These are phyloP conservation scores for Paramarasmius palmivorus DNA, from an alignment of 1,284 basidiomycete genomes.

Conservation along the genomic window DNA sequence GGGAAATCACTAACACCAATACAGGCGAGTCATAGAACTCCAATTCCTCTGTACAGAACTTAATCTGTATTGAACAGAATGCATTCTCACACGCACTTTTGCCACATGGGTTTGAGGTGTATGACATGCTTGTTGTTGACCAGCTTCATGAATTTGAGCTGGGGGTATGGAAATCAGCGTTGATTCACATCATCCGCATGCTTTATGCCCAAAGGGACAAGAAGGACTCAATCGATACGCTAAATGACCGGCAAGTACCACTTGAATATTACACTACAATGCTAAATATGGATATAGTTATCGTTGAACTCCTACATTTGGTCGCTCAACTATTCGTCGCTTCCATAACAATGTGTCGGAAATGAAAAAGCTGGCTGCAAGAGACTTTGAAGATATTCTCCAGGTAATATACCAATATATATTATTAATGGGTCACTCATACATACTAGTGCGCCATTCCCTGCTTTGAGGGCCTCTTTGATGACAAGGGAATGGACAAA, in stretches of 20 bases:
- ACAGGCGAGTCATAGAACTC: conserved; percentile 1
- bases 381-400: conserved; percentile 25
- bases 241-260: conserved; percentile 11
- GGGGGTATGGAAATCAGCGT: conserved; percentile 26
- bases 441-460: conserved; percentile 20
- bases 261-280: background rate
- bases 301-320: conserved; percentile 17
- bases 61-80: conserved; percentile 4
- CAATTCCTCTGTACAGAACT: background rate
- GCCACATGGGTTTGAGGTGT: conserved; percentile 18
- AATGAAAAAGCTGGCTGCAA: conserved; percentile 21
- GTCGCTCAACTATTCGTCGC: conserved; percentile 15
- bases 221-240: conserved; percentile 1
- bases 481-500: conserved; percentile 10
- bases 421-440: conserved; percentile 6
- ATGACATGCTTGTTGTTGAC: background rate
- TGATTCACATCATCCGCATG: conserved; percentile 26
- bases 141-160: conserved; percentile 16
- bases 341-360: conserved; percentile 20
- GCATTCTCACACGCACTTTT: conserved; percentile 10
- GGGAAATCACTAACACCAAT: background rate
- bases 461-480: conserved; percentile 24
- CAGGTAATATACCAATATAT: conserved; percentile 12
- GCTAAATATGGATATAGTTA: background rate
- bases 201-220: conserved; percentile 11